Evolutionary conservation across 164 flowering plant genomes (phyloP), one percentile per base, ranked within the genome.

Genomic region (Taxillus chinensis): DNA sequence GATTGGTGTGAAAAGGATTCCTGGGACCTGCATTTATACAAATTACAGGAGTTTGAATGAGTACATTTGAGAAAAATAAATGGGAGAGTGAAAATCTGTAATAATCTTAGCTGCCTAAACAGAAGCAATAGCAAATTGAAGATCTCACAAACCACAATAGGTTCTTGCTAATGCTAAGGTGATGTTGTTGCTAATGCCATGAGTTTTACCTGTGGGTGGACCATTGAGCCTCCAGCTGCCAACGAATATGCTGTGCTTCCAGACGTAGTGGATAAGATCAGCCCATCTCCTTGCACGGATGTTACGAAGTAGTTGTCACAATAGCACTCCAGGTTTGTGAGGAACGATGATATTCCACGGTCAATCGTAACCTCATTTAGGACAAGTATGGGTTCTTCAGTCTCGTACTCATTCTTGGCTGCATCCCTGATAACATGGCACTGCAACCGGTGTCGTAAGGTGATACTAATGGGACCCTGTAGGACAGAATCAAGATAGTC

Each of bases 161-260:
- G 27, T 27, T 27, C 27, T 27, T 27, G 27, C 27, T 27, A 27
- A 27, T 27, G 27, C 27, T 27, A 27, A 27, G 27, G 27, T 27
- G 27, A 27, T 27, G 27, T 27, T 27, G 1, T 2, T 27, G 27
- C 0, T 27, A 27, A 27, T 27, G 27, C 27, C 27, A 27, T 27
- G 0, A 27, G 27, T 27, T 27, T 27, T 78, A 84, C 99, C 99
- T 90, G 97, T 48, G 99, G 99, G 68, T 93, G 99, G 48, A 93
- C 99, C 99, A 93, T 90, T 45, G 99, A 93, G 70, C 99, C 99
- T 64, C 99, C 99, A 67, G 97, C 99, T 17, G 99, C 99, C 64
- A 93, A 73, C 3, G 99, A 93, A 77, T 93, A 93, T 59, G 99
- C 99, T 15, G 99, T 93, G 75, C 99, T 93, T 59, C 99, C 99